These are phyloP conservation scores for Colletotrichum tanaceti DNA, from an alignment of 2,329 filamentous ascomycete species.

Conservation along the genomic window DNA sequence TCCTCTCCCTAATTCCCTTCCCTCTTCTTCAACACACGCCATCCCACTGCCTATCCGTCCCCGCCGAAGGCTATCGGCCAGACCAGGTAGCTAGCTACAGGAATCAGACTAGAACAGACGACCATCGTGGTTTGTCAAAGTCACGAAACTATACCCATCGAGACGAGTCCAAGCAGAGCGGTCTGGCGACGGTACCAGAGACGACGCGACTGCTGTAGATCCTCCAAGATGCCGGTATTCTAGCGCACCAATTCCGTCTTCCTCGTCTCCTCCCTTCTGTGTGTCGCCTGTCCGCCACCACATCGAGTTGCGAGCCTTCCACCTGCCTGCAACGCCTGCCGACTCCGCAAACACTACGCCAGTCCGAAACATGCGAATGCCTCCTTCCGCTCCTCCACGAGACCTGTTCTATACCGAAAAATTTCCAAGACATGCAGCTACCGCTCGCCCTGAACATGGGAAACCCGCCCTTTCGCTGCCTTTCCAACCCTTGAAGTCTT, in stretches of 20 bases:
- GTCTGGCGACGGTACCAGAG: not conserved
- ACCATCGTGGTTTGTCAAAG: not conserved
- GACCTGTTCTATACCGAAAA: constrained; percentile 26
- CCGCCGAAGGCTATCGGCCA: constrained; percentile 7
- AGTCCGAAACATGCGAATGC: constrained; percentile 40
- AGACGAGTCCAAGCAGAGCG: constrained; percentile 14
- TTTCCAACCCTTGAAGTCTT: constrained; percentile 39
- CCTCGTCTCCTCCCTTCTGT: constrained; percentile 15
- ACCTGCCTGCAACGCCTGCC: constrained; percentile 17
- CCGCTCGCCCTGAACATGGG: constrained; percentile 32
- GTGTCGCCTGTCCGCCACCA: constrained; percentile 12
- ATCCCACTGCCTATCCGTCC: not conserved
- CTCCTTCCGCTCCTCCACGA: constrained; percentile 21
- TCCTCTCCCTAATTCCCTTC: constrained; percentile 18
- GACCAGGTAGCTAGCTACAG: not conserved
- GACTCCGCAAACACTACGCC: not conserved
- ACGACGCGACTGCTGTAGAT: constrained; percentile 27
- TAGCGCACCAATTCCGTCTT: constrained; percentile 31
- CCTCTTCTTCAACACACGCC: constrained; percentile 10
- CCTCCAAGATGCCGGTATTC: constrained; percentile 39
- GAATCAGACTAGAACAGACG: not conserved
- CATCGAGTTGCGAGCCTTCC: constrained; percentile 9
- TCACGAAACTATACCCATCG: not conserved
- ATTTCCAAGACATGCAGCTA: constrained; percentile 35
- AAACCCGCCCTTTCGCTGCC: constrained; percentile 34